Base-by-base conservation (phyloP, 2,329 filamentous ascomycete genomes). In the Hypocrella siamensis region DNA sequence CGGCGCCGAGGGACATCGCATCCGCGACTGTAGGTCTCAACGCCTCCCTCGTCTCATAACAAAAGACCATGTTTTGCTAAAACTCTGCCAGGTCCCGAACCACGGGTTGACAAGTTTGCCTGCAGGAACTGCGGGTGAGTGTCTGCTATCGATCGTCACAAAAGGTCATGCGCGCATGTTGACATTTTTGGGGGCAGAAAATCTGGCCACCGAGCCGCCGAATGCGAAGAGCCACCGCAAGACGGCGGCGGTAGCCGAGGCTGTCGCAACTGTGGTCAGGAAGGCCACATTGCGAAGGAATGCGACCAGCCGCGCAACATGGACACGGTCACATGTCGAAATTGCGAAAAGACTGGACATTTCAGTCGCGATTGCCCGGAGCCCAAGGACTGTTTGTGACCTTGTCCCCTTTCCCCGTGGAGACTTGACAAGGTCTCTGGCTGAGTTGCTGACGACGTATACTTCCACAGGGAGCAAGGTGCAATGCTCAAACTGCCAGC, bases 91-190 rank as follows among this genome's bases (percentile, higher is more conserved):
- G 70, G 72, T 43, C 63, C 68, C 4, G 52, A 59, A n/a, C 67
- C 70, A 17, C 70, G 78, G 31, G 54, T 70, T 19, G 70, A 79
- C 56, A 73, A 61, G 35, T 75, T 67, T 40, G 72, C 70, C 6
- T 81, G 77, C 65, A 70, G 66, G 48, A 81, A 81, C 47, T 81
- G 76, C 57, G 69, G 67, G 60, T 63, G 41, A 36, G 52, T 49
- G n/a, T n/a, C n/a, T n/a, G n/a, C n/a, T n/a, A n/a, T n/a, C n/a
- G n/a, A n/a, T n/a, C n/a, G n/a, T n/a, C n/a, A n/a, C n/a, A n/a
- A n/a, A n/a, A n/a, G n/a, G n/a, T n/a, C n/a, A n/a, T n/a, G n/a
- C 36, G 33, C 42, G 26, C 30, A 28, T 25, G 19, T 27, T 37
- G 40, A 28, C 44, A 1, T 7, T 18, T 9, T 17, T n/a, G n/a